Conservation (phyloP, 108 stramenopile genomes). For the Aurantiochytrium sp. region DNA sequence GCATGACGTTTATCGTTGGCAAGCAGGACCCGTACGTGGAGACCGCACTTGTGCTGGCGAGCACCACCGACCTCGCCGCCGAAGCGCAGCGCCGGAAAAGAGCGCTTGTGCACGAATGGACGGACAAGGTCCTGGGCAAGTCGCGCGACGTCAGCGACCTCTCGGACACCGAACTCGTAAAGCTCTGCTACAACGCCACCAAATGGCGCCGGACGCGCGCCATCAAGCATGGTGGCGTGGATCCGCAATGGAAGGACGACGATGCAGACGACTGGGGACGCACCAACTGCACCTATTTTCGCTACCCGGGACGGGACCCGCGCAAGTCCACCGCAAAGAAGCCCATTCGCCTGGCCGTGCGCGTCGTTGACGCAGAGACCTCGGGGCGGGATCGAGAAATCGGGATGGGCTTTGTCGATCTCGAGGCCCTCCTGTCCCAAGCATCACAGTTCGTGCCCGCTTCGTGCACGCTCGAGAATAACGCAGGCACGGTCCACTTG, state of each 20-base stretch:
- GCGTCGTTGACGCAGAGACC: neutral
- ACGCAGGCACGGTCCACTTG: neutral
- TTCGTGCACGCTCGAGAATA: neutral
- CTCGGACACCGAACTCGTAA: neutral
- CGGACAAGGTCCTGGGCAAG: neutral
- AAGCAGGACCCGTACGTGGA: neutral
- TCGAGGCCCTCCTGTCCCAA: neutral
- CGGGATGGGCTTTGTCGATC: neutral
- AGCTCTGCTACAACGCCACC: neutral
- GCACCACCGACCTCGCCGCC: neutral
- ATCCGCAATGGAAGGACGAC: neutral
- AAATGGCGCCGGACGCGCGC: neutral
- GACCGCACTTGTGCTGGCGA: neutral
- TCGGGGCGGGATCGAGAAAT: neutral
- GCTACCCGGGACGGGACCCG: neutral
- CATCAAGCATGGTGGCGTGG: neutral
- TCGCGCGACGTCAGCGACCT: neutral
- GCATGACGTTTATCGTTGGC: neutral
- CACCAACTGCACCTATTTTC: neutral
- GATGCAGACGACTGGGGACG: neutral
- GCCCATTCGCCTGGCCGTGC: neutral
- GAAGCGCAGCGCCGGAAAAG: neutral
- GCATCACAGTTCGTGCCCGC: neutral
- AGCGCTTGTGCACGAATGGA: neutral
- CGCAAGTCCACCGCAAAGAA: neutral